Percentiles rank a stretch among this genome's conserved stretches.
These are phyloP conservation scores for Beta vulgaris DNA, from an alignment of 148 eudicot species.

Conservation along the genomic window DNA sequence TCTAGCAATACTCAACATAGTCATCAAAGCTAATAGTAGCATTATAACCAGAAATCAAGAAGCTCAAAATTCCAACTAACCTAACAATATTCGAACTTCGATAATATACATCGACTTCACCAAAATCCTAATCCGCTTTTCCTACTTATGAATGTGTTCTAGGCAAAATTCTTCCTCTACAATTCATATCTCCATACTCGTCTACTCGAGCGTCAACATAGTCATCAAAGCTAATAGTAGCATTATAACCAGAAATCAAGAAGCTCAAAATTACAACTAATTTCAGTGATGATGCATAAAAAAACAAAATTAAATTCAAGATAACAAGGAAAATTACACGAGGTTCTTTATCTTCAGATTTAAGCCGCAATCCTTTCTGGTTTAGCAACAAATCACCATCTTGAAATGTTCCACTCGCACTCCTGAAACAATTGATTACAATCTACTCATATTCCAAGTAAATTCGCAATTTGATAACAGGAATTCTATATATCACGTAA, in stretches of 20 bases:
- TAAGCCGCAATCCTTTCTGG: conserved; percentile 71
- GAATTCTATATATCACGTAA: not conserved
- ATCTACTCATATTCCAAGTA: not conserved
- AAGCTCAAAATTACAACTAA: not conserved
- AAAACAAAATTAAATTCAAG: not conserved
- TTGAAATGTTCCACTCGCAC: conserved; percentile 96
- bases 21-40: not conserved
- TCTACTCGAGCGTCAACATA: not conserved
- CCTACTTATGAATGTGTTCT: not conserved
- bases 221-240: not conserved
- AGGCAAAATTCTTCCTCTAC: not conserved
- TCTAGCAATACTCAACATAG: not conserved
- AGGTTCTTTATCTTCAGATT: conserved; percentile 55
- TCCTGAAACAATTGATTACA: conserved; percentile 41
- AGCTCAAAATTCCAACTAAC: not conserved
- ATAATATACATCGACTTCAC: not conserved
- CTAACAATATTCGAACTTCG: not conserved
- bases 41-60: not conserved
- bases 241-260: not conserved
- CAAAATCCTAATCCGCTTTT: not conserved
- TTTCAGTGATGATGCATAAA: not conserved
- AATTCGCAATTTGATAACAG: not conserved
- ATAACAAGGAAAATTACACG: conserved; percentile 40
- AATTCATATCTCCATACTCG: no score
- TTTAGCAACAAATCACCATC: conserved; percentile 86